Conservation (phyloP, 495 filamentous ascomycete species). For the Parathielavia appendiculata region DNA sequence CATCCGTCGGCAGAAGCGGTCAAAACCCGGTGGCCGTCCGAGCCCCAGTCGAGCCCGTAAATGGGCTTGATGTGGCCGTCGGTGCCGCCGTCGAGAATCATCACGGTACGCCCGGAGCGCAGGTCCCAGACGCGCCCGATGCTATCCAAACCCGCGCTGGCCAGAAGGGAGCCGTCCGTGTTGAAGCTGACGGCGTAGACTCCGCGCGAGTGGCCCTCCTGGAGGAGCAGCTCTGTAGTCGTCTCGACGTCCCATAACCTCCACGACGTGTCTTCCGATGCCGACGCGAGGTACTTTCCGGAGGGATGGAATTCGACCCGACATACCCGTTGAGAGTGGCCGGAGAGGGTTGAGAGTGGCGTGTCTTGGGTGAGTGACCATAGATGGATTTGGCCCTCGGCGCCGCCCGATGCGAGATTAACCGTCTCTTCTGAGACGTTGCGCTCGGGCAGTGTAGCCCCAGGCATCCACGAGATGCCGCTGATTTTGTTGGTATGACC, state of each 20-base stretch:
- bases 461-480: slow-evolving; percentile 85
- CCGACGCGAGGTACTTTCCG: slow-evolving; percentile 83
- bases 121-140: slow-evolving; percentile 96
- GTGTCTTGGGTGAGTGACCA: slow-evolving; percentile 84
- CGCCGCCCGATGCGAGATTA: slow-evolving; percentile 87
- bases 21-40: slow-evolving; percentile 82
- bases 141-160: slow-evolving; percentile 86
- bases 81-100: slow-evolving; percentile 78
- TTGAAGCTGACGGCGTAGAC: slow-evolving; percentile 88
- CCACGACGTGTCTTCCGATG: slow-evolving; percentile 96
- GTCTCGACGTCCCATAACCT: slow-evolving; percentile 91
- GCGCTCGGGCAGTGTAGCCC: slow-evolving; percentile 64
- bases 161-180: slow-evolving; percentile 81
- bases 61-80: slow-evolving; percentile 93
- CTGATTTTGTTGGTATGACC: slow-evolving; percentile 85
- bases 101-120: slow-evolving; percentile 88
- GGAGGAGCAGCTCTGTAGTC: slow-evolving; percentile 74
- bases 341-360: slow-evolving; percentile 75
- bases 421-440: slow-evolving; percentile 67
- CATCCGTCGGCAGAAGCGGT: slow-evolving; percentile 91
- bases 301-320: slow-evolving; percentile 93
- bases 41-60: slow-evolving; percentile 84
- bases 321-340: slow-evolving; percentile 82
- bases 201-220: slow-evolving; percentile 91
- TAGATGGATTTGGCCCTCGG: slow-evolving; percentile 82